phyloP scores from a whole-genome alignment of 768 basidiomycete species.

The Kwoniella mangroviensis region DNA sequence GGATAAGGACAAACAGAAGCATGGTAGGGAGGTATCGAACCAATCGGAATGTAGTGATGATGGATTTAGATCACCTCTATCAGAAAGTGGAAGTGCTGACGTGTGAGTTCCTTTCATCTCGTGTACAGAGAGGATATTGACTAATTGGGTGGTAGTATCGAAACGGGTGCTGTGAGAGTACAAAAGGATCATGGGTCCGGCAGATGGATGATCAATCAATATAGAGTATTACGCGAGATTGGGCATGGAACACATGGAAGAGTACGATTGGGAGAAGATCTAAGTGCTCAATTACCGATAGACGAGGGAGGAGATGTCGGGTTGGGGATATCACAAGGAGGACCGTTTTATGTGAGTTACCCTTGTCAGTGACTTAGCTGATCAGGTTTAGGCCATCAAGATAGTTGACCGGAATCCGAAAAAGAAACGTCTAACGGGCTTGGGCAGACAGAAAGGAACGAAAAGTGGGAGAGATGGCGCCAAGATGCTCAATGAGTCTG shows the following conservation, averaged over 20 bases:
- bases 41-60: conserved; percentile 16
- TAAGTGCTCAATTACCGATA: conserved; percentile 28
- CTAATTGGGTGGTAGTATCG: conserved; percentile 36
- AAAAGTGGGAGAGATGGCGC: conserved; percentile 38
- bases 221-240: conserved; percentile 72
- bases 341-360: conserved; percentile 32
- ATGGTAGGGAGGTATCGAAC: conserved; percentile 6
- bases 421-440: conserved; percentile 69
- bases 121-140: conserved; percentile 7
- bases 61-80: conserved; percentile 29
- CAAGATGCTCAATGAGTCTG: conserved; percentile 48
- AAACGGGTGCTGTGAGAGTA: conserved; percentile 49
- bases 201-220: conserved; percentile 76
- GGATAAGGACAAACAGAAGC: conserved; percentile 5
- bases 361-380: neutral
- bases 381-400: conserved; percentile 58
- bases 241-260: conserved; percentile 90
- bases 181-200: conserved; percentile 52
- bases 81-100: conserved; percentile 39
- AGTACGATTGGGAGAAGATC: conserved; percentile 75
- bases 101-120: conserved; percentile 27
- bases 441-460: conserved; percentile 71
- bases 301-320: conserved; percentile 26
- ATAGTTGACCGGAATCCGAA: conserved; percentile 64
- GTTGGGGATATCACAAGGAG: conserved; percentile 30